Base-by-base conservation (phyloP, 2,329 filamentous ascomycete species). In the Botrytis fragariae region DNA sequence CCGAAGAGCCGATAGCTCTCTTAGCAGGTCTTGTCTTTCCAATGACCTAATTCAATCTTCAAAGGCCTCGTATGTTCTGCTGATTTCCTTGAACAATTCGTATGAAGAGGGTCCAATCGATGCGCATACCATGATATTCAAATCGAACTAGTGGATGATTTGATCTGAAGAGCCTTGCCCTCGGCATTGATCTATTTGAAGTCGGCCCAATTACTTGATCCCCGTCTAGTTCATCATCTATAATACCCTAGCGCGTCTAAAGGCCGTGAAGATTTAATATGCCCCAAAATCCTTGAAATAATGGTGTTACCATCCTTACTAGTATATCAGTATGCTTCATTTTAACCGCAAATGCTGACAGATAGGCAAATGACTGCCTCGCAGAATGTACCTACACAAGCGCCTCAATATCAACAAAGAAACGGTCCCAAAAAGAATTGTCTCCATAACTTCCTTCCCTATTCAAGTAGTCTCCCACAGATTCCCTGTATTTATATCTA, bases 191-290 rank as follows among this genome's bases (percentile, higher is more conserved):
- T 22, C 48, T 42, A 68, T 6, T 68, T 16, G n/a, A 57, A 29
- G 35, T 42, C 69, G 45, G 69, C 48, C 69, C 45, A 71, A 42
- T 65, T 71, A 71, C 45, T 54, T n/a, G n/a, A 64, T n/a, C 37
- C 69, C 29, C 60, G n/a, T 71, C 45, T 65, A 57, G 35, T 42
- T 65, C 16, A 32, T 32, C 25, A n/a, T 51, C 32, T 63, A 65
- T 16, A 57, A 65, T 65, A 65, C 60, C 69, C 69, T 65, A 60
- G 60, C 25, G 59, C 45, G 45, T 71, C 61, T 61, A 63, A 54
- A 45, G 60, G 18, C 7, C n/a, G 45, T 32, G 45, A 65, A 64
- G 37, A 39, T 65, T 25, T 65, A 51, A 22, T 18, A 48, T 71
- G 57, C 60, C 69, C 42, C 57, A 6, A 18, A 37, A 48, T 37